These are phyloP conservation scores for Margaritispora aquatica DNA, from an alignment of 495 filamentous ascomycete species.

Conservation along the genomic window DNA sequence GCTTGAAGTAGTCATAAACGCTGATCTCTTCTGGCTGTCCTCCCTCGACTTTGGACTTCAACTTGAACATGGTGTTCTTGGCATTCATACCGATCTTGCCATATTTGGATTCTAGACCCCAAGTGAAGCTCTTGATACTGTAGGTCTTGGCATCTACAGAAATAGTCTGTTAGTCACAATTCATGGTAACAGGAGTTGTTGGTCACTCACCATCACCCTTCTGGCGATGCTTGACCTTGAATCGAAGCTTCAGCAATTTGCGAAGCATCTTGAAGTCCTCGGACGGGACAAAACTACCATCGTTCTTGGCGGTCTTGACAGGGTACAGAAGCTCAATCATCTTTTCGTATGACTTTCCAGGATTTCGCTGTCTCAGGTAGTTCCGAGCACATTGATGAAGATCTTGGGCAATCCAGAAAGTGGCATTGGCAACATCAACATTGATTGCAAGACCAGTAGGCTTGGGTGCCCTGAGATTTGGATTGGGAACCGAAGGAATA, in stretches of 20 bases:
- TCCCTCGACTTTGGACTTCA: slow-evolving; percentile 42
- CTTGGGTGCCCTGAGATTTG: slow-evolving; percentile 22
- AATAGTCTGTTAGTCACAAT: slow-evolving; percentile 3
- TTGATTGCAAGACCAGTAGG: slow-evolving; percentile 62
- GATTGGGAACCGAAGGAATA: slow-evolving; percentile 26
- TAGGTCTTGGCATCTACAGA: slow-evolving; percentile 40
- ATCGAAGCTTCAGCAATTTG: slow-evolving; percentile 57
- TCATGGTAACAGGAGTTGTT: neutral
- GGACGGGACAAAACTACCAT: slow-evolving; percentile 22
- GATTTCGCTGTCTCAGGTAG: slow-evolving; percentile 14
- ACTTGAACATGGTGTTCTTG: slow-evolving; percentile 49
- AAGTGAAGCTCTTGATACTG: slow-evolving; percentile 54
- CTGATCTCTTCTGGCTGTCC: slow-evolving; percentile 30
- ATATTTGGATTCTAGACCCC: slow-evolving; percentile 17
- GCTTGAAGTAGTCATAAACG: slow-evolving; percentile 61
- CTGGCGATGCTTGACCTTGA: slow-evolving; percentile 52
- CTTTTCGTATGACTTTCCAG: neutral
- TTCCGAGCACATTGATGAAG: slow-evolving; percentile 26
- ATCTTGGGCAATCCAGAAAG: slow-evolving; percentile 54
- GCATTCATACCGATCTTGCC: slow-evolving; percentile 41
- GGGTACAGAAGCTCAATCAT: slow-evolving; percentile 22
- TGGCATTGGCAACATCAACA: slow-evolving; percentile 72
- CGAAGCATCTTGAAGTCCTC: slow-evolving; percentile 44
- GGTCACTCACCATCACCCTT: slow-evolving; percentile 27
- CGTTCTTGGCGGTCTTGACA: slow-evolving; percentile 4